Evolutionary conservation across 768 basidiomycete genomes (phyloP), one percentile per base, ranked within the genome.

Genomic region (Leccinellum luteum): DNA sequence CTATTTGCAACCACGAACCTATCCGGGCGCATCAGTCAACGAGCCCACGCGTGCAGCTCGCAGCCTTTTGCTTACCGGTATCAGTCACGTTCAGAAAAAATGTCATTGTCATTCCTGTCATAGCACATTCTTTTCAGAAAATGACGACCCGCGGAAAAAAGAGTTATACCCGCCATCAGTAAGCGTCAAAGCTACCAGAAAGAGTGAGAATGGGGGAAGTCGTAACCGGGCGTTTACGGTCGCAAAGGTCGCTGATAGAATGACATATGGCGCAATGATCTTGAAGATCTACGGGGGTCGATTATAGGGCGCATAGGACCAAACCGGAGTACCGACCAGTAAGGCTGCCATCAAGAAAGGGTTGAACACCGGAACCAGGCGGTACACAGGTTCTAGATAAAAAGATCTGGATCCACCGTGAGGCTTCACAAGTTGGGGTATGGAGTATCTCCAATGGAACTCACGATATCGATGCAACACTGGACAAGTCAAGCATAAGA

Each of bases 1-100:
- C 92, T 52, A 93, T 94, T 66, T 94, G 90, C 56, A 94, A 75
- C 92, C 92, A 94, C 3, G 89, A 91, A 0, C 92, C 89, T 82
- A 64, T 34, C 6, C 21, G 57, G 3, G 3, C 35, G 21, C 49
- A 52, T 58, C 45, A 67, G 58, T 53, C 45, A 27, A 60, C 4
- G 27, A 44, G 31, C 7, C 30, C 14, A 15, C 25, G 31, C 38
- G 38, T 30, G 19, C 25, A 31, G 41, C 19, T n/a, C 13, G 15
- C 52, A 28, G 19, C 17, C n/a, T 43, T 19, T 17, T 64, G 74
- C 66, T 57, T 60, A 85, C 85, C 89, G 4, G 85, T 89, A 69
- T 94, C 90, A 23, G 84, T 85, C 27, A 94, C 92, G 38, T 83
- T 84, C 76, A 86, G 86, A 72, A 94, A 94, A 75, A 94, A 93